Conservation (phyloP, 2,329 filamentous ascomycete species). For the Fusarium globosum region DNA sequence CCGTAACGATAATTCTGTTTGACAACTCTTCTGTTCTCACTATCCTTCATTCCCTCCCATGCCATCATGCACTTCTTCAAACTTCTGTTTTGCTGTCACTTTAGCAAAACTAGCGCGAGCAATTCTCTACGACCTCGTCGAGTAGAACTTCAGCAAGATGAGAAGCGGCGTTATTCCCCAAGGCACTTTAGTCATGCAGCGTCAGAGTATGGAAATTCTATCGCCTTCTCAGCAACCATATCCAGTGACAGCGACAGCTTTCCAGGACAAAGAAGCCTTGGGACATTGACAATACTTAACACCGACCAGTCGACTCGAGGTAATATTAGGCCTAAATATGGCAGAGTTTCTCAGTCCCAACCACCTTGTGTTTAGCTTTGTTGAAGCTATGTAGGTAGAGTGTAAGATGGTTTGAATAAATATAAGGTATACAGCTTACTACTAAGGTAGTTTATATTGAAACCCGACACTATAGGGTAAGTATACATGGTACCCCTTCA, state of each 20-base stretch:
- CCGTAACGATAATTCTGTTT: neutral
- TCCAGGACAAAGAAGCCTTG: neutral
- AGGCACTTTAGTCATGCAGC: neutral
- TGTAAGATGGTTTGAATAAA: neutral
- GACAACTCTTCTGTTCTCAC: neutral
- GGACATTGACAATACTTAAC: neutral
- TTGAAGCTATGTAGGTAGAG: neutral
- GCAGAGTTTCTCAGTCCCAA: too few species aligned
- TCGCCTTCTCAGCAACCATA: neutral
- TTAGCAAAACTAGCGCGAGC: neutral
- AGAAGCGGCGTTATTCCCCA: neutral
- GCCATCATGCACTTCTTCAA: neutral
- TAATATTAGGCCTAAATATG: neutral
- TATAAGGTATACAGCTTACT: neutral
- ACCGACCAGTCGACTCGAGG: neutral
- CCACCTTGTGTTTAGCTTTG: neutral
- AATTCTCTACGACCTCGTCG: neutral
- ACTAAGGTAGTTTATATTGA: too few species aligned
- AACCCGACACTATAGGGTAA: neutral
- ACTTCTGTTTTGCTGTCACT: neutral
- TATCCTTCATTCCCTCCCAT: neutral
- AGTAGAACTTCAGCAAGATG: neutral
- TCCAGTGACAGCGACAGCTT: neutral
- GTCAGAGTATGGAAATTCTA: neutral
- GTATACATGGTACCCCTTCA: too few species aligned